Base-by-base conservation (phyloP, 129 eudicot species). In the Solidago caesia region DNA sequence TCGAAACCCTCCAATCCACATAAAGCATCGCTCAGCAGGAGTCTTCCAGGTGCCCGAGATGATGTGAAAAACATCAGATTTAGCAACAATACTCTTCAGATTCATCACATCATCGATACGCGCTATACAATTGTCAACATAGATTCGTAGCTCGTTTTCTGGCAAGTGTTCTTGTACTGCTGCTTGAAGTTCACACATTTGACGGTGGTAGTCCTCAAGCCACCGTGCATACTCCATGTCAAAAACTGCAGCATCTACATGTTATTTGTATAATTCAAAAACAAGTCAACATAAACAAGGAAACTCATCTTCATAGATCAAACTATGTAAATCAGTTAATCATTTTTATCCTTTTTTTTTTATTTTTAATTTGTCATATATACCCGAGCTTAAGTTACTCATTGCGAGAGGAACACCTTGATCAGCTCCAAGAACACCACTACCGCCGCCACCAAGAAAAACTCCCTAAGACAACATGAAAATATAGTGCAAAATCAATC, bases 1-100 rank as follows among this genome's bases (percentile, higher is more conserved):
- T 43, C 99, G 91, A 70, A 95, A 95, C n/a, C 92, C 97, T 41
- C 99, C 99, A 33, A 95, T 83, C 99, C 99, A 95, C 96, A 95
- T 83, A 86, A 91, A 95, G 85, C 97, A 91, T 10, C 99, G 88
- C 81, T 95, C 99, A 7, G 99, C 96, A 6, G 99, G 99, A 55
- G 99, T 88, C 81, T 85, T 95, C 99, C 99, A 95, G 48, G 83
- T 82, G 77, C 99, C 99, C 8, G 99, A 91, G 46, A 91, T 82
- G 41, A 95, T 84, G 75, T 95, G 99, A 60, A 95, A 91, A 26
- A 89, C 97, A 58, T 95, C 99, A 7, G 96, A 73, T 81, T 89
- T 95, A 3, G 87, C 96, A 2, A 95, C 82, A 64, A 87, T 87
- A 76, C 89, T 77, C 68, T 95, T 95, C 41, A 95, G 87, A 80